Evolutionary conservation across 495 filamentous ascomycete genomes (phyloP).

Genomic region (Penicillium egyptiacum): DNA sequence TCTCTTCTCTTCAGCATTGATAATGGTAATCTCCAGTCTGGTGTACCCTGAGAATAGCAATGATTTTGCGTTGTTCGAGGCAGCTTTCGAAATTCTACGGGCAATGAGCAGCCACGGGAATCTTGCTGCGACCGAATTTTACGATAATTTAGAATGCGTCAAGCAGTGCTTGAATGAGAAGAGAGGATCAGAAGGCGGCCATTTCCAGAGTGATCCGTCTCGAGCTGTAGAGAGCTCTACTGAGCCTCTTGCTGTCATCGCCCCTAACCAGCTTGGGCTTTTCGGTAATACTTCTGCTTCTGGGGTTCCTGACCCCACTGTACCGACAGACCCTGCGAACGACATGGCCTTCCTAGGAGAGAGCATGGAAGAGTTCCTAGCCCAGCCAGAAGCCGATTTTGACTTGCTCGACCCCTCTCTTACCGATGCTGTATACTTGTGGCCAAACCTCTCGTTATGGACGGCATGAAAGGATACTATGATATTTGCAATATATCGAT

Average conservation of each 20-base stretch:
- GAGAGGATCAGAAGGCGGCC: background rate
- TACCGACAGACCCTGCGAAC: constrained; percentile 11
- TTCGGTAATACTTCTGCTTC: background rate
- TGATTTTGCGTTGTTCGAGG: constrained; percentile 30
- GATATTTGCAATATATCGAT: too few species aligned
- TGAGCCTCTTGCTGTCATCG: background rate
- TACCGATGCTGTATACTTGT: constrained; percentile 24
- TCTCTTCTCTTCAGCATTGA: constrained; percentile 32
- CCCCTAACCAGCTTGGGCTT: background rate
- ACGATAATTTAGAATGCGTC: constrained; percentile 30
- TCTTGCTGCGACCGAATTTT: constrained; percentile 34
- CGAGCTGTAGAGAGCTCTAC: constrained; percentile 1
- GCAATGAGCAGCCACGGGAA: constrained; percentile 34
- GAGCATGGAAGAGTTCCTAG: constrained; percentile 36
- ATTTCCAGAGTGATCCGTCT: background rate
- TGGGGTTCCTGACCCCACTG: constrained; percentile 6
- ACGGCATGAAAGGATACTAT: constrained; percentile 13
- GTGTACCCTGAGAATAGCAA: constrained; percentile 19
- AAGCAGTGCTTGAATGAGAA: constrained; percentile 18
- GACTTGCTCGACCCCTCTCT: constrained; percentile 21
- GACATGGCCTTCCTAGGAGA: constrained; percentile 34
- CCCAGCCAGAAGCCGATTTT: constrained; percentile 23
- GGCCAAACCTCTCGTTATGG: constrained; percentile 27
- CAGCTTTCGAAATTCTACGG: constrained; percentile 30
- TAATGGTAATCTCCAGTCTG: constrained; percentile 36